Conservation (phyloP, 139 green algal genomes). For the Micromonas pusilla region DNA sequence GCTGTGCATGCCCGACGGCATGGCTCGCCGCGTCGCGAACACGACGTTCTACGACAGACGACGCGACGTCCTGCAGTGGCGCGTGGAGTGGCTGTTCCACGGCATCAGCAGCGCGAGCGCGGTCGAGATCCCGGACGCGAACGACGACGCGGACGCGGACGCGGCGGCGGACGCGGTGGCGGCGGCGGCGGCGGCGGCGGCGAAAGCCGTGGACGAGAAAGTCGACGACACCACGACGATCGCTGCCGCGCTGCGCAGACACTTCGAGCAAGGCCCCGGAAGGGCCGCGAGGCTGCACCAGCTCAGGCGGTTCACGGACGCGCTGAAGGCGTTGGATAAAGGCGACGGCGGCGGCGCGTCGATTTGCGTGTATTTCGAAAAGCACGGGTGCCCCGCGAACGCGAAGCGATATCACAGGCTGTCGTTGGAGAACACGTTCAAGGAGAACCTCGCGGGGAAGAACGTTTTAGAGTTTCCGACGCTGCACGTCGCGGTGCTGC, state of each 20-base stretch:
- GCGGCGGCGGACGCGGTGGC: not conserved
- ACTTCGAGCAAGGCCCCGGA: not conserved
- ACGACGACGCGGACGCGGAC: not conserved
- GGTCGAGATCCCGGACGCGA: not conserved
- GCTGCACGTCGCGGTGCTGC: constrained; percentile 8
- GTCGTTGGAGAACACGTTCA: not conserved
- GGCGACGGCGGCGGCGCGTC: not conserved
- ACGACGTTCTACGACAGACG: not conserved
- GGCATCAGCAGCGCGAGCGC: not conserved
- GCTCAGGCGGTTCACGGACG: not conserved
- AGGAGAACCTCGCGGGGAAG: not conserved
- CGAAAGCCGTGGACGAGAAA: not conserved
- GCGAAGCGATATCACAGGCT: not conserved
- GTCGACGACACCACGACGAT: not conserved
- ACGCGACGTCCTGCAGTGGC: not conserved
- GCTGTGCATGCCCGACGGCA: constrained; percentile 4
- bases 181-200: too few species aligned
- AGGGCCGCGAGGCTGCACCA: not conserved
- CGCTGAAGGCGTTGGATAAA: not conserved
- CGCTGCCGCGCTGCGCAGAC: not conserved
- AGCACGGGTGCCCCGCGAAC: constrained; percentile 6
- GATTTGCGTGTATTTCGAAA: not conserved
- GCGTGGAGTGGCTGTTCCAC: constrained; percentile 7
- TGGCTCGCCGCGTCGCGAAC: constrained; percentile 6
- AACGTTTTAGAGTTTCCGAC: not conserved